Evolutionary conservation across 140 eudicot genomes (phyloP), one percentile per base, ranked within the genome.

Genomic region (Erigeron philadelphicus): DNA sequence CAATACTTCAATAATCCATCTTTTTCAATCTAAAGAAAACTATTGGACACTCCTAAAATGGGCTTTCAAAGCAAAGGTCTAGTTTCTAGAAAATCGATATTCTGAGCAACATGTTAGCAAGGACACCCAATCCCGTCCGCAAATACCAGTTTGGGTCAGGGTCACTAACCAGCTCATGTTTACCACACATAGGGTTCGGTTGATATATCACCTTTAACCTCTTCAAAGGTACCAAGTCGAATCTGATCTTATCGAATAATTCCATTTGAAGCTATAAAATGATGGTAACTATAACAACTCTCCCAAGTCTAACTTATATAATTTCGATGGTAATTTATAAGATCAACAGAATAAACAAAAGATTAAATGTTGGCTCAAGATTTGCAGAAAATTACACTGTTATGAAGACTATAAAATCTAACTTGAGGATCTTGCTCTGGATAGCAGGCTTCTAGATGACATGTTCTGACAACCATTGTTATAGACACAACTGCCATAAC

Each of bases 401-500:
- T 19, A 56, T 47, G 3, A 56, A 43, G n/a, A 43, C 31, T 38
- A 40, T 17, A 40, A 53, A 35, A 53, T 69, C 49, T 6, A 18
- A 58, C 58, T 70, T 44, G 57, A 70, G 6, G 45, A 15, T 47
- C 46, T 50, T 70, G 46, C 42, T 68, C 44, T 3, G 31, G 72
- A 49, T 67, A 25, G 61, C n/a, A 67, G 45, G 61, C 15, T 2
- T 55, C 67, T 48, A 40, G 2, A 31, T 60, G 6, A 55, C 65
- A 55, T 55, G 43, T 70, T 54, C 41, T 55, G 42, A 56, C 8
- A 53, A 70, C 65, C 42, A 70, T 56, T 13, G 54, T 17, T 70
- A 55, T 55, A 56, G 74, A 70, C 55, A 21, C 55, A 69, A 40
- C 40, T 65, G 19, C 55, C 74, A 69, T 23, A 66, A 69, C 48